phyloP scores from a whole-genome alignment of 768 basidiomycete genomes.

The Cystofilobasidium ferigula region DNA sequence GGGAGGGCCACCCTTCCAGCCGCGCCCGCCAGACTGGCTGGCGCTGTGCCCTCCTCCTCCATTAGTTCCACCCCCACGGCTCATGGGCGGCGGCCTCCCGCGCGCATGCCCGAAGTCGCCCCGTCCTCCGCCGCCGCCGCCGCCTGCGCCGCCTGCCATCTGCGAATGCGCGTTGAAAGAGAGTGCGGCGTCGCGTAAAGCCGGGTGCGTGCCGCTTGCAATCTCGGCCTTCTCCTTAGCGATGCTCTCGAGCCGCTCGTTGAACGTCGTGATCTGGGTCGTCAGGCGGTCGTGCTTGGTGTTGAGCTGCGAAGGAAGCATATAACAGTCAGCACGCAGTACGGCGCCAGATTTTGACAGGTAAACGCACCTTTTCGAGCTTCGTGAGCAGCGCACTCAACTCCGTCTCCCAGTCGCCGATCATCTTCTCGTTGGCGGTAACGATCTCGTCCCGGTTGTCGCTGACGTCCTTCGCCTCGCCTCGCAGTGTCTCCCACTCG shows the following conservation, averaged over 20 bases:
- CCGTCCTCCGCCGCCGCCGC: neutral
- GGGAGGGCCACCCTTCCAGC: neutral
- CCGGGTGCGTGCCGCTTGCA: slow-evolving; percentile 17
- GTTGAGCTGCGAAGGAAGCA: slow-evolving; percentile 7
- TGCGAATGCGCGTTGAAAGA: neutral
- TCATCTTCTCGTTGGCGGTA: slow-evolving; percentile 4
- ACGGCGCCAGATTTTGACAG: neutral
- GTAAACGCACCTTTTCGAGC: slow-evolving; percentile 20
- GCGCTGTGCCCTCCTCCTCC: neutral
- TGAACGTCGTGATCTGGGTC: slow-evolving; percentile 5
- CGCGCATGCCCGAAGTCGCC: neutral
- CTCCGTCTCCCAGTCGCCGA: slow-evolving; percentile 17
- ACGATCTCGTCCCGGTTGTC: slow-evolving; percentile 17
- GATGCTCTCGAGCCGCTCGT: slow-evolving; percentile 14
- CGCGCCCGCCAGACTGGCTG: neutral
- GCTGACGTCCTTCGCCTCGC: slow-evolving; percentile 7
- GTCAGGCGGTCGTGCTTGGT: slow-evolving; percentile 22
- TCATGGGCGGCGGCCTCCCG: slow-evolving; percentile 2
- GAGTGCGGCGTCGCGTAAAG: slow-evolving; percentile 13
- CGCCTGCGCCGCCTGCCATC: neutral
- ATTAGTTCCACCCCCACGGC: neutral
- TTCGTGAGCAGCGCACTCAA: slow-evolving; percentile 5
- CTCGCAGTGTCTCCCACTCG: slow-evolving; percentile 13
- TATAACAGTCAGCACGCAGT: neutral
- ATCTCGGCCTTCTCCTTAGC: slow-evolving; percentile 19